Evolutionary conservation across 352 stramenopile species (phyloP).

Genomic region (Albugo candida): DNA sequence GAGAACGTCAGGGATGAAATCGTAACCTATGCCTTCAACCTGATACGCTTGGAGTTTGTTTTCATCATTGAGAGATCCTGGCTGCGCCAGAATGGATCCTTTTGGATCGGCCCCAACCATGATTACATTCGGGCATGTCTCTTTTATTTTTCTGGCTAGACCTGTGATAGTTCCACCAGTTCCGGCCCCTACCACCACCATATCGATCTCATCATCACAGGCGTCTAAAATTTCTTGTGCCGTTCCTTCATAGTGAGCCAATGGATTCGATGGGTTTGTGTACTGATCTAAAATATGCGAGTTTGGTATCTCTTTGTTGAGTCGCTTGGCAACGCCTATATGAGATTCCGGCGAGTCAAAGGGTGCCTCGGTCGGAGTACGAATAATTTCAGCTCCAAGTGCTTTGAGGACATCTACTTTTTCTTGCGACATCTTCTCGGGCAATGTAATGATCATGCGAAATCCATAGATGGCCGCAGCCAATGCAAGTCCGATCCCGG

Average conservation of each 20-base stretch:
- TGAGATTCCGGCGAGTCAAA: conserved; percentile 91
- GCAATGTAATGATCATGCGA: conserved; percentile 83
- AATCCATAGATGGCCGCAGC: conserved; percentile 94
- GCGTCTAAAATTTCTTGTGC: conserved; percentile 90
- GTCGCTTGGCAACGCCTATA: conserved; percentile 84
- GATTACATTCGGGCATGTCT: conserved; percentile 71
- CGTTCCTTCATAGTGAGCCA: conserved; percentile 92
- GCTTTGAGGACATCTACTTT: conserved; percentile 92
- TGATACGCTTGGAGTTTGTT: conserved; percentile 82
- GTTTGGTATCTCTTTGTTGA: conserved; percentile 90
- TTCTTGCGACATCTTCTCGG: conserved; percentile 95
- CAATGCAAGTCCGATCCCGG: conserved; percentile 92
- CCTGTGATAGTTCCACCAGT: conserved; percentile 93
- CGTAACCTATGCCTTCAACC: conserved; percentile 94
- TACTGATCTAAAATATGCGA: conserved; percentile 94
- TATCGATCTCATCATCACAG: conserved; percentile 85
- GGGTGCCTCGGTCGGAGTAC: conserved; percentile 89
- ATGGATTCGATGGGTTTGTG: conserved; percentile 90
- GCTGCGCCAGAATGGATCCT: conserved; percentile 85
- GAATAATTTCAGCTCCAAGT: conserved; percentile 90
- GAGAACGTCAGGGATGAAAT: conserved; percentile 93
- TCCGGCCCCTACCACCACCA: conserved; percentile 86
- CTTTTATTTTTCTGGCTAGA: conserved; percentile 86
- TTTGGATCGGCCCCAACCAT: conserved; percentile 81
- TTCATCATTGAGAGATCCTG: conserved; percentile 86